Base-by-base conservation (phyloP, 768 basidiomycete species). In the Agaricus sinodeliciosus region DNA sequence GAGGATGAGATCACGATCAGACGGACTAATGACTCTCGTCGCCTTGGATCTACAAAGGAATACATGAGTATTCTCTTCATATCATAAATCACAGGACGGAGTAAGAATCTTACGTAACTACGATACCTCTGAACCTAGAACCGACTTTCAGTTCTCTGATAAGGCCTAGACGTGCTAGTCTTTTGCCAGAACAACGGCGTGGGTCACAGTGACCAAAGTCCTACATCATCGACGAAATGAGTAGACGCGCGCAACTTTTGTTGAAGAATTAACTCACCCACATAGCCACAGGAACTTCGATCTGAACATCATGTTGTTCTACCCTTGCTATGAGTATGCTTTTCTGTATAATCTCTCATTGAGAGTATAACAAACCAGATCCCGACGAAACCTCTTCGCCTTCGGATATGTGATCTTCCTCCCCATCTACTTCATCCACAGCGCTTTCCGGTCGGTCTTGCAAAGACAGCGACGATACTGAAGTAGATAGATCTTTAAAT, bases 201-300 rank as follows among this genome's bases (percentile, higher is more conserved):
- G 95, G 94, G 66, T 99, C 95, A 64, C 96, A 99, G 65, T 99
- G 96, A 65, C 90, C 87, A 69, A 99, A 97, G 65, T 99, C 95
- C 94, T 95, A 52, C 31, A n/a, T 25, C n/a, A 22, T 31, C 31
- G 48, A 50, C 9, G 37, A 47, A 19, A 44, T 16, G 5, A 11
- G 43, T 43, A 13, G 19, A 35, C 40, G 37, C 42, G 47, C 4
- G 19, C 28, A 52, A 27, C 25, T 11, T 44, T 9, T n/a, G 45
- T 18, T 42, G 43, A 75, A n/a, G 22, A 22, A 22, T 2, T 22
- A 22, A 31, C 93, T 68, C 53, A 87, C 93, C 94, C 94, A 97
- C 94, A 97, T 97, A 34, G 91, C 94, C 3, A 96, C 85, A 2
- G 92, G 91, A 9, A 96, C 81, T 16, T 76, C 69, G 36, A 82